Base-by-base conservation (phyloP, 176 grass and related monocot species). In the Bromus sterilis region DNA sequence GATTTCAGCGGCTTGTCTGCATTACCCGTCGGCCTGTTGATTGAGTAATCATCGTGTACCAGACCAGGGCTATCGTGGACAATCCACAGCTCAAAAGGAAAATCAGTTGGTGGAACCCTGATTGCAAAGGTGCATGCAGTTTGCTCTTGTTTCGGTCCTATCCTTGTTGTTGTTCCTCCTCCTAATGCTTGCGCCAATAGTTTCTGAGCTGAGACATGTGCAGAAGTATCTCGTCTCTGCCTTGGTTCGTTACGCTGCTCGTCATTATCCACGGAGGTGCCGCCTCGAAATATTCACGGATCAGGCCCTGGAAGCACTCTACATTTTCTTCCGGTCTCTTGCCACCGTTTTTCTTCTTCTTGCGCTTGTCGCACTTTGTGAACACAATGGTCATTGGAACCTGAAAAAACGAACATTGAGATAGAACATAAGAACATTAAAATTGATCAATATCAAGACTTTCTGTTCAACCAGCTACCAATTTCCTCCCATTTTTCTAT, bases 211-310 rank as follows among this genome's bases (percentile, higher is more conserved):
- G 96, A 60, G 96, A 92, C 90, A 93, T 93, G 84, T 99, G 96
- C 30, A 99, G 79, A 7, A 99, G 89, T 82, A 99, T 95, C 88
- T 95, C 91, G 41, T 99, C 96, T n/a, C 96, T 80, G 75, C 96
- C 93, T 78, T 89, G 91, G 79, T 95, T 95, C 63, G 93, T 95
- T 23, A 95, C 84, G 29, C 91, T 93, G 82, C 96, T 99, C 5
- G 93, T 95, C 93, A 99, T 99, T 87, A 99, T 93, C 96, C 96
- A 95, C 48, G 93, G 96, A 42, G 96, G 96, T 4, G 90, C 92
- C 4, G 90, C 71, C 86, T 89, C 72, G 2, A 98, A 98, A 72
- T 89, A 95, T 81, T 95, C 87, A 13, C 93, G 68, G 11, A 98
- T 95, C 80, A 95, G 85, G 63, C 37, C 64, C 76, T 93, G 90